These are phyloP conservation scores for Cladophialophora chaetospira DNA, from an alignment of 2,329 filamentous ascomycete genomes.

Conservation along the genomic window DNA sequence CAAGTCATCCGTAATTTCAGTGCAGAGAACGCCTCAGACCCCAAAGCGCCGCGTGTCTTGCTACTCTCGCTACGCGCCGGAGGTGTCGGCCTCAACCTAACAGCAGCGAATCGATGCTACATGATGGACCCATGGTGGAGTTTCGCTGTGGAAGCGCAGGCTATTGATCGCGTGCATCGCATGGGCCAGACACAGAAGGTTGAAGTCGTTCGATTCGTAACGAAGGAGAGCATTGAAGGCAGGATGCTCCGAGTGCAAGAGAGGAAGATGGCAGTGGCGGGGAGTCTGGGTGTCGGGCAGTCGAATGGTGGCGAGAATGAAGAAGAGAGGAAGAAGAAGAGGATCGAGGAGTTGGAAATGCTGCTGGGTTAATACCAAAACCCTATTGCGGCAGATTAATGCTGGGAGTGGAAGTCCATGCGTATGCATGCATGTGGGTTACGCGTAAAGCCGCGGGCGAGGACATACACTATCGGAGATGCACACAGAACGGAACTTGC, in stretches of 20 bases:
- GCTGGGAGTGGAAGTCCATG: neutral
- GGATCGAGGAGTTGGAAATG: constrained; percentile 93
- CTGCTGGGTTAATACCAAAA: constrained; percentile 76
- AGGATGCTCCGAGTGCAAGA: constrained; percentile 94
- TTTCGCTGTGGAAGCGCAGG: constrained; percentile 93
- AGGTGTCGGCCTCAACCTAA: constrained; percentile 91
- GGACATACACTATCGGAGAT: too few relatives aligned
- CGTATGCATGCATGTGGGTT: neutral
- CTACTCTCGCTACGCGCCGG: constrained; percentile 85
- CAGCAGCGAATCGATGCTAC: constrained; percentile 83
- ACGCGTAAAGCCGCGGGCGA: neutral
- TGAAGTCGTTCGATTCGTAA: constrained; percentile 82
- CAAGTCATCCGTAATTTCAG: constrained; percentile 75
- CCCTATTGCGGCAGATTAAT: neutral
- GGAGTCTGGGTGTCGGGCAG: constrained; percentile 89
- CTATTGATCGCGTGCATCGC: constrained; percentile 94
- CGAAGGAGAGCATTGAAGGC: constrained; percentile 88
- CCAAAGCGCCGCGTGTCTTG: constrained; percentile 57
- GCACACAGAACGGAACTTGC: too few relatives aligned
- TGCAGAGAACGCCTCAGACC: constrained; percentile 36
- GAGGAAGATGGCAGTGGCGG: constrained; percentile 84
- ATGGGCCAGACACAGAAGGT: constrained; percentile 93
- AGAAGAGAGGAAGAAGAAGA: constrained; percentile 85
- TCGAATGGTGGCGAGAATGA: constrained; percentile 82
- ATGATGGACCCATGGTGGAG: constrained; percentile 99